These are phyloP conservation scores for Graphiopsis chlorocephala DNA, from an alignment of 2,329 filamentous ascomycete genomes.

Conservation along the genomic window DNA sequence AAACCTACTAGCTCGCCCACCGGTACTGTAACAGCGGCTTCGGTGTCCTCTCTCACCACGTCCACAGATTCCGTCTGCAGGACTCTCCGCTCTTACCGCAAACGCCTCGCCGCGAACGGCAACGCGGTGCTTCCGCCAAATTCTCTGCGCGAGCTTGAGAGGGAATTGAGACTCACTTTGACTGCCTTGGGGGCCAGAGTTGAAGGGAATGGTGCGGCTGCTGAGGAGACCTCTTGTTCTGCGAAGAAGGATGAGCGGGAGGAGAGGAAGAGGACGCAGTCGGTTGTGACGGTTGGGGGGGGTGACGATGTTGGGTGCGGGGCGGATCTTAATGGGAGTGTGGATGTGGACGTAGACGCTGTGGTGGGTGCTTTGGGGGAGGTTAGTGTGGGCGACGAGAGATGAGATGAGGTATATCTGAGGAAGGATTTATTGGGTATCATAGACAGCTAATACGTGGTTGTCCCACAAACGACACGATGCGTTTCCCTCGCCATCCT, in stretches of 20 bases:
- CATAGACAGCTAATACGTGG: no score
- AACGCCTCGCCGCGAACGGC: constrained; percentile 48
- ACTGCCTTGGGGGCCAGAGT: background rate
- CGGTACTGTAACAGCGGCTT: constrained; percentile 36
- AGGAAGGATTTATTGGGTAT: no score
- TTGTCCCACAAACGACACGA: no score
- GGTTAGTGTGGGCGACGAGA: background rate
- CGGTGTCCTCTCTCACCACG: constrained; percentile 45
- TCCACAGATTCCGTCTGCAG: constrained; percentile 59
- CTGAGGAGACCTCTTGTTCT: background rate
- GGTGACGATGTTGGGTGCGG: background rate
- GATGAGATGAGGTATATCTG: no score
- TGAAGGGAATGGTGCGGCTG: background rate
- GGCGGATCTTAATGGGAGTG: background rate
- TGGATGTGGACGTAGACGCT: background rate
- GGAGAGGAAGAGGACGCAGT: background rate
- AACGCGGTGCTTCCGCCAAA: constrained; percentile 45
- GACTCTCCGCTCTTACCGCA: constrained; percentile 57
- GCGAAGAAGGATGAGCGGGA: background rate
- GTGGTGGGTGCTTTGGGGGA: constrained; percentile 1
- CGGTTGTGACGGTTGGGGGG: background rate
- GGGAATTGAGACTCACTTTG: constrained; percentile 52
- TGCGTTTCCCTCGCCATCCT: no score
- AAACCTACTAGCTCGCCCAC: constrained; percentile 19
- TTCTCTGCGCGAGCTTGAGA: constrained; percentile 54